Conservation (phyloP, 108 stramenopile species). For the Nitzschia putrida region DNA sequence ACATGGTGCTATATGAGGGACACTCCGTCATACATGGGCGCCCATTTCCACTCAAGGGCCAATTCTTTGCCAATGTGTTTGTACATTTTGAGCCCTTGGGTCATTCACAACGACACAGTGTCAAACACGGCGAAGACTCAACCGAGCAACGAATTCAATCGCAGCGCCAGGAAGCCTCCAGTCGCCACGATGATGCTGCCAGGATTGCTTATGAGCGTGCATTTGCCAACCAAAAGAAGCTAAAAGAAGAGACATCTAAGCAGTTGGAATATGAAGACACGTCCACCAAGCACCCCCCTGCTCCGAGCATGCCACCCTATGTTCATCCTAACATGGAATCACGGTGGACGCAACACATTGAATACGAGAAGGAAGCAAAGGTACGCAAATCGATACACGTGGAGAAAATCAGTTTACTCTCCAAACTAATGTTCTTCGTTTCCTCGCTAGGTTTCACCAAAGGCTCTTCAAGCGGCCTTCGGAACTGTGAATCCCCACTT, state of each 20-base stretch:
- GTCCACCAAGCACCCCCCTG: background rate
- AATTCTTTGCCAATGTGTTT: slow-evolving; percentile 79
- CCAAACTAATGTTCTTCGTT: too few species aligned
- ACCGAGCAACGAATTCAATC: background rate
- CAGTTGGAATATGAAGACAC: background rate
- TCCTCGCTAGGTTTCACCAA: slow-evolving; percentile 18
- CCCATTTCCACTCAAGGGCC: slow-evolving; percentile 86
- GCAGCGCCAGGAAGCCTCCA: background rate
- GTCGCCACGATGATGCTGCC: slow-evolving; percentile 15
- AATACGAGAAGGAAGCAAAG: slow-evolving; percentile 30
- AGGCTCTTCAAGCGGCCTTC: slow-evolving; percentile 7
- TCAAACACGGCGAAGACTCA: background rate
- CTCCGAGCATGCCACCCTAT: slow-evolving; percentile 20
- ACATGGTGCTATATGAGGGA: slow-evolving; percentile 91
- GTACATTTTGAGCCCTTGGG: slow-evolving; percentile 88
- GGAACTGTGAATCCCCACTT: slow-evolving; percentile 44
- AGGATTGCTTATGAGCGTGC: slow-evolving; percentile 27
- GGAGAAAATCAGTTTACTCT: background rate
- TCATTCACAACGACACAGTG: slow-evolving; percentile 38
- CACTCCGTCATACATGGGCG: slow-evolving; percentile 91
- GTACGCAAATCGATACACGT: slow-evolving; percentile 19
- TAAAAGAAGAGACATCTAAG: background rate
- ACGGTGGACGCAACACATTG: slow-evolving; percentile 45
- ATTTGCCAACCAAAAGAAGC: background rate
- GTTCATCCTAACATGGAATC: slow-evolving; percentile 25